Percentiles rank a stretch among this genome's conserved stretches.
These are phyloP conservation scores for Plasmodium fragile DNA, from an alignment of 169 alveolate genomes.

Conservation along the genomic window DNA sequence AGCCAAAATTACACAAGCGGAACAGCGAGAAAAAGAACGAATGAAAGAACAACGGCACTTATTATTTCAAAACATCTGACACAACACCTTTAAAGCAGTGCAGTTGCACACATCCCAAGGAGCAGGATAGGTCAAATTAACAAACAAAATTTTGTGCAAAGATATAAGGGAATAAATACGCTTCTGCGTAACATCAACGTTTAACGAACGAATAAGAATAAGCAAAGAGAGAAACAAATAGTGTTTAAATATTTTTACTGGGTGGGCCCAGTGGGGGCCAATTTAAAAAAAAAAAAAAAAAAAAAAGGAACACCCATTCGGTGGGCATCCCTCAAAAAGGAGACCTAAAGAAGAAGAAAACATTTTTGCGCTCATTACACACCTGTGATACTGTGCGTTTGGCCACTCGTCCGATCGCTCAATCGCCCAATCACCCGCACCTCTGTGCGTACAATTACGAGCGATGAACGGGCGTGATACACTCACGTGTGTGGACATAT, in stretches of 20 bases:
- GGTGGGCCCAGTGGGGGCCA: background rate
- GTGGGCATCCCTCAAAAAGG: background rate
- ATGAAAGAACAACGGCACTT: background rate
- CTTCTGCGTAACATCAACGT: background rate
- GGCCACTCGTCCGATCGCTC: background rate
- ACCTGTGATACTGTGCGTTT: background rate
- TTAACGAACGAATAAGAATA: background rate
- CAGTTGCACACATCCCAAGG: background rate
- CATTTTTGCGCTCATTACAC: background rate
- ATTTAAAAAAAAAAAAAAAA: background rate
- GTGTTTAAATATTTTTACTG: background rate
- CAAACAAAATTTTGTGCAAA: background rate
- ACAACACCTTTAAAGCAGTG: background rate
- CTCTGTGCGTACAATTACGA: background rate
- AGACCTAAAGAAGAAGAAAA: background rate
- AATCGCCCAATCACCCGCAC: background rate
- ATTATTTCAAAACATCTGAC: background rate
- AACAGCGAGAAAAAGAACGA: background rate
- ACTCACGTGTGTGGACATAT: background rate
- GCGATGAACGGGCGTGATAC: constrained; percentile 5
- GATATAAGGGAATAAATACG: background rate
- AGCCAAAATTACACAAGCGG: background rate
- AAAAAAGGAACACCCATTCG: background rate
- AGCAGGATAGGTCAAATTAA: background rate
- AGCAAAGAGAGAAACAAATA: background rate